These are phyloP conservation scores for Dovyalis caffra DNA, from an alignment of 345 rosid species.

Conservation along the genomic window DNA sequence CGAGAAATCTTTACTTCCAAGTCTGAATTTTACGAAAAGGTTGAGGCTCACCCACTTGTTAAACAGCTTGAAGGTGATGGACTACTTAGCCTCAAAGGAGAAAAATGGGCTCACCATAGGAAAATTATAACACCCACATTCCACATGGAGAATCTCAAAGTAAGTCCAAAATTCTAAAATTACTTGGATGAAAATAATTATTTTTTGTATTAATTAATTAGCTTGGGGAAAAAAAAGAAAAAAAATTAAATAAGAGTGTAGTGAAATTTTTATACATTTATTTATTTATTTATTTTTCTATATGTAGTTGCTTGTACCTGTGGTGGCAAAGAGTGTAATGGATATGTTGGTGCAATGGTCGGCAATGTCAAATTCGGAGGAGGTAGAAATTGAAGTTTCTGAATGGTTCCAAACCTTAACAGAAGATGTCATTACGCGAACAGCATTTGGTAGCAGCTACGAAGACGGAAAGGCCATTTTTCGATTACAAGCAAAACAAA, in stretches of 20 bases:
- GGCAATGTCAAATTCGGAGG: conserved; percentile 24
- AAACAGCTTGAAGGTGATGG: conserved; percentile 38
- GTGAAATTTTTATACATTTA: conserved; percentile 14
- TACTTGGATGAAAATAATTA: not conserved
- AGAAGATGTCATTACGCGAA: conserved; percentile 42
- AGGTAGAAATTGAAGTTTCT: conserved; percentile 32
- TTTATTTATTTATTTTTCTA: not conserved
- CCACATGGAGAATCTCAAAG: conserved; percentile 61
- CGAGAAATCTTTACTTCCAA: conserved; percentile 45
- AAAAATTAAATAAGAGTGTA: not conserved
- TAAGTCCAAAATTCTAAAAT: conserved; percentile 8
- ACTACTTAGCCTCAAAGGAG: conserved; percentile 36
- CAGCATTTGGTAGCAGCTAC: conserved; percentile 67
- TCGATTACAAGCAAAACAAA: conserved; percentile 47
- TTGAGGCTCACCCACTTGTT: conserved; percentile 25
- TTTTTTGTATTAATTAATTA: not conserved
- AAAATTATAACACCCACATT: conserved; percentile 57
- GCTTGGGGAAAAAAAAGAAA: not conserved
- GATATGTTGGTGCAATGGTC: conserved; percentile 38
- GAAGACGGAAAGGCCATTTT: conserved; percentile 71
- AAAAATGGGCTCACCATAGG: conserved; percentile 53
- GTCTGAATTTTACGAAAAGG: conserved; percentile 34
- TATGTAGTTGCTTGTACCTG: conserved; percentile 32
- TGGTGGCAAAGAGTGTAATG: conserved; percentile 27
- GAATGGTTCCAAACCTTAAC: conserved; percentile 37